Evolutionary conservation across 2,329 filamentous ascomycete genomes (phyloP).

Genomic region (Emmonsiellopsis sp.): DNA sequence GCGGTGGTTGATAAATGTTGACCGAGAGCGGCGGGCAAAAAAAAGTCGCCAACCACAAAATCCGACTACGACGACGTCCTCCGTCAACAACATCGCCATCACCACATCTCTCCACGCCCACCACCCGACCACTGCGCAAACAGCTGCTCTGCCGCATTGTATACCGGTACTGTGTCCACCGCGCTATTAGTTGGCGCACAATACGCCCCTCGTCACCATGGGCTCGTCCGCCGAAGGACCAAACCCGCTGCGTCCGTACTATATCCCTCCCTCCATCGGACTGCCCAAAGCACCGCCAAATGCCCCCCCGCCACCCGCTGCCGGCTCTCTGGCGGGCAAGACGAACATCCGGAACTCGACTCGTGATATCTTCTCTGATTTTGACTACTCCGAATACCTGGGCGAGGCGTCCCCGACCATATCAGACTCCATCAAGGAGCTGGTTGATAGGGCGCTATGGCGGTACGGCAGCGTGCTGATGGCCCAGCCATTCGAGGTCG

Average conservation of each 20-base stretch:
- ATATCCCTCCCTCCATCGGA: conserved; percentile 58
- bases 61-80: conserved; percentile 10
- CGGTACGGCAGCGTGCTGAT: conserved; percentile 85
- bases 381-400: conserved; percentile 86
- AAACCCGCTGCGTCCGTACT: conserved; percentile 54
- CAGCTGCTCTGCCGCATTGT: not conserved
- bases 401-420: conserved; percentile 66
- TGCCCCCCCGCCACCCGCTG: conserved; percentile 28
- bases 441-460: conserved; percentile 80
- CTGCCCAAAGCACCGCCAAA: conserved; percentile 36
- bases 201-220: conserved; percentile 25
- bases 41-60: conserved; percentile 17
- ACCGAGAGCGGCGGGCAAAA: not conserved
- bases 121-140: not conserved
- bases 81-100: not conserved
- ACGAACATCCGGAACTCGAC: conserved; percentile 52
- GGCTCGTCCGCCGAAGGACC: conserved; percentile 42
- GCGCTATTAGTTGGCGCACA: not conserved
- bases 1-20: not conserved
- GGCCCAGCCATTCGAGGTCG: conserved; percentile 93
- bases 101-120: not conserved
- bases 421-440: conserved; percentile 63
- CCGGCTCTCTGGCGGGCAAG: conserved; percentile 26
- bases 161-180: not conserved
- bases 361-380: conserved; percentile 76